Evolutionary conservation across 805 yeast genomes (phyloP).

Genomic region (Ascoidea tarda): DNA sequence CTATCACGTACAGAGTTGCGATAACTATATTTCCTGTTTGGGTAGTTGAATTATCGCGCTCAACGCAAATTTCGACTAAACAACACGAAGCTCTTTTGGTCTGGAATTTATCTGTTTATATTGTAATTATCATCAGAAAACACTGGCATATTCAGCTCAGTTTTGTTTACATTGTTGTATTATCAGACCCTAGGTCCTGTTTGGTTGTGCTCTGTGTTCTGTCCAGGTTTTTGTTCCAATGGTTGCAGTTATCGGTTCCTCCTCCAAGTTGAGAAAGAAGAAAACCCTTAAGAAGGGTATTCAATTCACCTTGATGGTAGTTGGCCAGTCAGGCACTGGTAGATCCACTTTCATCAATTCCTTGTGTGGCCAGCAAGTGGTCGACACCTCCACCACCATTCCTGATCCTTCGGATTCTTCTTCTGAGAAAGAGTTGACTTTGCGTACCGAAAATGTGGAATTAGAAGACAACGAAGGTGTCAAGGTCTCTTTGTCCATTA

Average conservation of each 20-base stretch:
- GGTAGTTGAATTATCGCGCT: too few species aligned
- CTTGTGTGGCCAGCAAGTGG: constrained; percentile 78
- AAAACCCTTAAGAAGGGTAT: constrained; percentile 73
- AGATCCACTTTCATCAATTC: constrained; percentile 90
- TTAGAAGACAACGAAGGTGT: constrained; percentile 79
- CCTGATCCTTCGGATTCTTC: constrained; percentile 36
- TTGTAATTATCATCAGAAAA: too few species aligned
- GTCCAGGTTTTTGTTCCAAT: constrained; percentile 12
- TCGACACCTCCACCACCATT: constrained; percentile 51
- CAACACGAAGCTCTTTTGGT: too few species aligned
- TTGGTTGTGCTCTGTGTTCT: too few species aligned
- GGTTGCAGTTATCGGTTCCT: constrained; percentile 34
- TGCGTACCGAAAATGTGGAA: constrained; percentile 73
- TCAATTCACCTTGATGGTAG: constrained; percentile 75
- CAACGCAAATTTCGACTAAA: too few species aligned
- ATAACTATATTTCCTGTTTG: too few species aligned
- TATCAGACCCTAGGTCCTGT: too few species aligned
- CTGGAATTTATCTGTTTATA: too few species aligned
- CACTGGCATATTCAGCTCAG: too few species aligned
- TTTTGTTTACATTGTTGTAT: too few species aligned
- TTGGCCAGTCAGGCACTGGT: constrained; percentile 81
- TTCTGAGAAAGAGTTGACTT: constrained; percentile 37
- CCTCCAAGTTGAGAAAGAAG: constrained; percentile 52
- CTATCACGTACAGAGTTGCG: too few species aligned
- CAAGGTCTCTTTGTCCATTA: constrained; percentile 59